Percentiles rank a stretch among this genome's conserved stretches.
Conservation (phyloP, 2,329 filamentous ascomycete genomes). For the Mollisia scopiformis region DNA sequence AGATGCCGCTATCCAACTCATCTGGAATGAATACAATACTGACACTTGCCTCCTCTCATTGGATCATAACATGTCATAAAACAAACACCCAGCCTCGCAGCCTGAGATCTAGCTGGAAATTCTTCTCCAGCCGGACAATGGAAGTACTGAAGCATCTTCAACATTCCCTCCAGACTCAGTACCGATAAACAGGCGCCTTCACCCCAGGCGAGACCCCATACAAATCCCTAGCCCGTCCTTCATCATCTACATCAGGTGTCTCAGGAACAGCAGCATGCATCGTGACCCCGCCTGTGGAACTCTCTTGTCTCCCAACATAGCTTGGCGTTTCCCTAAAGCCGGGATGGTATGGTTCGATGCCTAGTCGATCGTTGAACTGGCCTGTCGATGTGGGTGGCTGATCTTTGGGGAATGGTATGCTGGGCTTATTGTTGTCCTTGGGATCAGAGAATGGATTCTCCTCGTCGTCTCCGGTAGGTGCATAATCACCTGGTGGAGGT, state of each 20-base stretch:
- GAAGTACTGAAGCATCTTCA: too few relatives aligned
- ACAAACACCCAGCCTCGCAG: not conserved
- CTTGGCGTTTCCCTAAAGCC: conserved; percentile 34
- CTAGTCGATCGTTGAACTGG: conserved; percentile 34
- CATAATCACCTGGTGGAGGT: conserved; percentile 33
- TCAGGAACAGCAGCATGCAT: conserved; percentile 33
- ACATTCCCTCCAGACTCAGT: too few relatives aligned
- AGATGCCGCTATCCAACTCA: conserved; percentile 9
- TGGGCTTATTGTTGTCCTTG: conserved; percentile 8
- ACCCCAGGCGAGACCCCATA: conserved; percentile 19
- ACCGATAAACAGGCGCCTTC: conserved; percentile 33
- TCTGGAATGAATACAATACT: not conserved
- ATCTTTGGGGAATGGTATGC: conserved; percentile 32
- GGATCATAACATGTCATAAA: conserved; percentile 6
- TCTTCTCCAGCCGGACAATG: too few relatives aligned
- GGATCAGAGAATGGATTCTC: conserved; percentile 36
- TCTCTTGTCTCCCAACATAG: conserved; percentile 32
- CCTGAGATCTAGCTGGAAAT: too few relatives aligned
- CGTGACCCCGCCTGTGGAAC: conserved; percentile 23
- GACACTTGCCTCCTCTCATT: not conserved
- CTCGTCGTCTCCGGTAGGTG: conserved; percentile 29
- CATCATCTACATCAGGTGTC: conserved; percentile 21
- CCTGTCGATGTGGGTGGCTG: conserved; percentile 22
- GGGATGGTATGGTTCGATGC: conserved; percentile 39
- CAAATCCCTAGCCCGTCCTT: conserved; percentile 4